Evolutionary conservation across 768 basidiomycete genomes (phyloP), one percentile per base, ranked within the genome.

Genomic region (Panellus pusillus): DNA sequence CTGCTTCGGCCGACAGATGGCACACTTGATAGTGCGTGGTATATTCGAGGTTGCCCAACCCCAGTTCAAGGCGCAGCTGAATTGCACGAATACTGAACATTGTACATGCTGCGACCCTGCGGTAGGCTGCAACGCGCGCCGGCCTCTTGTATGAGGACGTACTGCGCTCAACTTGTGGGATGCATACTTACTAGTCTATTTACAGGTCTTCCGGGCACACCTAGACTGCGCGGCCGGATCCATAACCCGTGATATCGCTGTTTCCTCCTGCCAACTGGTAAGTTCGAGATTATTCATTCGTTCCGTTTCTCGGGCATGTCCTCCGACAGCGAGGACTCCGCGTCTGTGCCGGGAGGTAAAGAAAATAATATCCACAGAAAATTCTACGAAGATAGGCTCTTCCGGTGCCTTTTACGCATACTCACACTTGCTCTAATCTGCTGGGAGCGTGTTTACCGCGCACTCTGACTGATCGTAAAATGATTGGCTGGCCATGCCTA

Each of bases 191-290:
- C n/a, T n/a, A 35, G 32, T 9, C 32, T 35, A 35, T 35, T 35
- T 35, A 8, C 32, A 24, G 32, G 32, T 44, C 40, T 19, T 15
- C 28, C 24, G 38, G 1, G n/a, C 37, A 35, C 19, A 40, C 50
- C 44, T 47, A 37, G 45, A 50, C 55, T 56, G 50, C 46, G 51
- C 56, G 38, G 47, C 20, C 56, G 56, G 56, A 57, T 52, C 56
- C 6, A 20, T n/a, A 31, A 29, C 56, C 27, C 42, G 55, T 57
- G 55, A 57, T 57, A 51, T 27, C 19, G 36, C 46, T 39, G 29
- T 31, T 24, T 7, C 14, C 41, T 51, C 35, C 15, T 19, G 36
- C 37, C 14, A 7, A 6, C 29, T 37, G 32, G 32, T 11, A 9
- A 9, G 32, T 52, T 57, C 55, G 45, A 57, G 55, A 57, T 42